Conservation (phyloP, 345 rosid species). For the Citrus reticulata region DNA sequence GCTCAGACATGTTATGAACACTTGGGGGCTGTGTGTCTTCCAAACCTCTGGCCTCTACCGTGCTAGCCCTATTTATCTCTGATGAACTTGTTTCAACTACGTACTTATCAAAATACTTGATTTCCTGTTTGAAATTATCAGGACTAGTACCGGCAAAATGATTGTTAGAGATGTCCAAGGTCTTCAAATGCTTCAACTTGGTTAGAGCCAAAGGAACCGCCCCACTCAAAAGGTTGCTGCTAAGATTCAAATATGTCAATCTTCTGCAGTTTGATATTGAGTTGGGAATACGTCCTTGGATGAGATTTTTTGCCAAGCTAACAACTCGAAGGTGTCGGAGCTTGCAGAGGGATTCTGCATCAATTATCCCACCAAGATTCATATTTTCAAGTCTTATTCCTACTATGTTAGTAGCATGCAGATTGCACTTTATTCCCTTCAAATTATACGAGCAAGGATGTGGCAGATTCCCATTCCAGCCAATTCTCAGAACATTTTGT, state of each 20-base stretch:
- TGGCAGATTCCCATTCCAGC: neutral
- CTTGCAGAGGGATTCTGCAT: conserved; percentile 34
- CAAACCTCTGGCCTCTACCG: neutral
- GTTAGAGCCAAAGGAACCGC: conserved; percentile 24
- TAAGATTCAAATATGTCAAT: conserved; percentile 32
- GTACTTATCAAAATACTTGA: conserved; percentile 1
- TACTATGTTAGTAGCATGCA: conserved; percentile 13
- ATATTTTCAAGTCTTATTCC: conserved; percentile 41
- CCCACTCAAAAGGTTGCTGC: conserved; percentile 40
- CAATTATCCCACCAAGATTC: conserved; percentile 38
- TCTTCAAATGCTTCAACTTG: conserved; percentile 28
- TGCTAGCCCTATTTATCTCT: neutral
- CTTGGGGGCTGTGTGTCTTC: neutral
- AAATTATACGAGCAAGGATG: conserved; percentile 24
- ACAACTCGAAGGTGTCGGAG: conserved; percentile 30
- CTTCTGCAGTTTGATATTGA: conserved; percentile 30
- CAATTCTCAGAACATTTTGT: conserved; percentile 14
- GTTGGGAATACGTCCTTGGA: conserved; percentile 34
- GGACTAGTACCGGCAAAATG: conserved; percentile 5
- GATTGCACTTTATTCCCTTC: conserved; percentile 28
- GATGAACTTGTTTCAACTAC: neutral
- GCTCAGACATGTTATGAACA: neutral
- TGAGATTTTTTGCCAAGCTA: conserved; percentile 30
- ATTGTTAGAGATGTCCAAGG: conserved; percentile 41
- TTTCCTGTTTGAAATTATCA: neutral